Evolutionary conservation across 2,329 filamentous ascomycete genomes (phyloP), one percentile per base, ranked within the genome.

Genomic region (Xylaria sp.): DNA sequence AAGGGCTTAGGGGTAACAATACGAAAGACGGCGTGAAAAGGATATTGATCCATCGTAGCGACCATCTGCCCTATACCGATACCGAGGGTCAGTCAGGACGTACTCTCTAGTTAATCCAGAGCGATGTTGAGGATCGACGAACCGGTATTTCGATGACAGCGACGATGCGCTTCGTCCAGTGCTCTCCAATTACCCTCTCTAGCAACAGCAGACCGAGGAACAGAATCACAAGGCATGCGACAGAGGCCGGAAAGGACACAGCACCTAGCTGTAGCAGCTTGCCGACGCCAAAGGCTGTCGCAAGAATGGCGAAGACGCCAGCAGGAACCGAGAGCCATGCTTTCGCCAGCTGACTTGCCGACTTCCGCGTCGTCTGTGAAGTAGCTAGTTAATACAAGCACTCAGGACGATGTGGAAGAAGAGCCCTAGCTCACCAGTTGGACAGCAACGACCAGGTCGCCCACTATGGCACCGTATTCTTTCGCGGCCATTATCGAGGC

Each of bases 11-110:
- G 6, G 85, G 85, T 0, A 88, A 75, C 27, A 86, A 76, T 7
- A 87, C 79, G 73, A 88, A 88, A 0, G 84, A 81, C 8, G 84
- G 85, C 2, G 81, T 85, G 67, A 87, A 87, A 66, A 85, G 81
- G 52, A 87, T 74, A 58, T 81, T 85, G 67, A 87, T 86, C 78
- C 84, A 87, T 43, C 81, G 79, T 25, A 87, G 75, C 5, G 83
- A 80, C 80, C 84, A 87, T 7, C 81, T 81, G 46, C 82, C 82
- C 83, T 86, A 61, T 15, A 4, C n/a, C n/a, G n/a, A n/a, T n/a
- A n/a, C 13, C 2, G 13, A 19, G 17, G 2, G 21, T 60, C 49
- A 43, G 31, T 25, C 13, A 9, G 46, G 1, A 31, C 4, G 8
- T 11, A 13, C 21, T 8, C 31, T 27, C 31, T 47, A 15, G 3